These are phyloP conservation scores for Pichia manshurica DNA, from an alignment of 805 yeast genomes.

Conservation along the genomic window DNA sequence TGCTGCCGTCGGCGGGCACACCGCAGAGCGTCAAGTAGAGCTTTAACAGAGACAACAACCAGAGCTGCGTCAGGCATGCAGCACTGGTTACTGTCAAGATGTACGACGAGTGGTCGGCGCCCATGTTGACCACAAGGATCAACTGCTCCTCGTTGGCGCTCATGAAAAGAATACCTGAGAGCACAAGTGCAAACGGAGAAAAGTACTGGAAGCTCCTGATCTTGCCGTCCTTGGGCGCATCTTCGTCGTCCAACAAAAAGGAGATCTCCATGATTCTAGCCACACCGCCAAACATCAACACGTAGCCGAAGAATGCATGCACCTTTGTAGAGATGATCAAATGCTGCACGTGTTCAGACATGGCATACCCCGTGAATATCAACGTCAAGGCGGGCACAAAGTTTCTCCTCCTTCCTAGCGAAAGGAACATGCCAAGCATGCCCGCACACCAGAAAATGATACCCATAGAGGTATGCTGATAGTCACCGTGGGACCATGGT, in stretches of 20 bases:
- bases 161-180: slow-evolving; percentile 82
- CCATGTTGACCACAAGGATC: slow-evolving; percentile 58
- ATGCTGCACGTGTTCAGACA: slow-evolving; percentile 84
- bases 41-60: slow-evolving; percentile 56
- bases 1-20: background rate
- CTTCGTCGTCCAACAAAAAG: slow-evolving; percentile 62
- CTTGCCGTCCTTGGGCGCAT: slow-evolving; percentile 35
- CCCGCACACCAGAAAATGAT: slow-evolving; percentile 97
- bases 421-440: slow-evolving; percentile 69
- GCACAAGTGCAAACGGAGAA: slow-evolving; percentile 75
- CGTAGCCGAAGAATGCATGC: slow-evolving; percentile 80
- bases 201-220: slow-evolving; percentile 74
- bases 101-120: slow-evolving; percentile 83
- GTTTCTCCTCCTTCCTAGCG: slow-evolving; percentile 62
- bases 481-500: slow-evolving; percentile 87
- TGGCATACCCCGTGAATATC: slow-evolving; percentile 88
- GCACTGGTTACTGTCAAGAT: slow-evolving; percentile 64
- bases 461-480: slow-evolving; percentile 95
- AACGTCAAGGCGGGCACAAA: slow-evolving; percentile 78
- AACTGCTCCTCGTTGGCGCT: slow-evolving; percentile 90
- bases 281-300: slow-evolving; percentile 72
- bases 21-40: slow-evolving; percentile 40
- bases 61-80: slow-evolving; percentile 64
- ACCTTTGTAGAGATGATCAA: slow-evolving; percentile 76
- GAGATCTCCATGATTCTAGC: slow-evolving; percentile 74